Evolutionary conservation across 768 basidiomycete species (phyloP), one percentile per base, ranked within the genome.

Genomic region (Leccinum subtestaceum): DNA sequence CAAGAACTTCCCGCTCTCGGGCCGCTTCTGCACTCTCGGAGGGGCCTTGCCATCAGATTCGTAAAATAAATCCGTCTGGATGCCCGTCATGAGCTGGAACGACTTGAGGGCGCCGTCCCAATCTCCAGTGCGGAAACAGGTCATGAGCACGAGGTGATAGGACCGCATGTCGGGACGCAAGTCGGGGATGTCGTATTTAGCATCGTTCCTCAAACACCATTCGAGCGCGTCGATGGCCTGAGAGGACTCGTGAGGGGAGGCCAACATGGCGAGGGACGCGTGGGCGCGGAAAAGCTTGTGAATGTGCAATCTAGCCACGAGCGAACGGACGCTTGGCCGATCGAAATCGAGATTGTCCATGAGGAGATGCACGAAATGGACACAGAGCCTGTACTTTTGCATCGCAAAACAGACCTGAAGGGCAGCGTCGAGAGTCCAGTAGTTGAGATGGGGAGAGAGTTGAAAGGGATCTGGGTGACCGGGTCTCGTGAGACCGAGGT

Each of bases 1-100:
- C 15, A 68, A 56, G 48, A 85, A 60, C 60, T 76, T 79, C 59
- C 77, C 74, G 27, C 80, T 81, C 32, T 67, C 55, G n/a, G 75
- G 70, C 38, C 77, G 78, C 65, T 72, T 72, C 60, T 80, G 78
- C 11, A 77, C 65, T 57, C 69, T 73, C 9, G 81, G 84, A 5
- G 79, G 52, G 12, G 19, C 38, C 50, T 59, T 69, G 5, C 78
- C 81, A 43, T 78, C 78, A 11, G 57, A 58, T 40, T 63, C 65
- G 34, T 63, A 5, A 59, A 86, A 85, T 52, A 82, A 82, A 56
- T 81, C 78, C 2, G 71, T 65, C 59, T 79, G 80, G 63, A 82
- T 84, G 6, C 90, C 89, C 4, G 88, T 87, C 84, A 92, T 87
- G 63, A 89, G 74, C 60, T 89, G 83, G 69, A 91, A 87, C 17